A percentile compares a stretch with the other conserved stretches of the same genome.
Conservation (phyloP, 306 rosid species). For the Cucumis melo region DNA sequence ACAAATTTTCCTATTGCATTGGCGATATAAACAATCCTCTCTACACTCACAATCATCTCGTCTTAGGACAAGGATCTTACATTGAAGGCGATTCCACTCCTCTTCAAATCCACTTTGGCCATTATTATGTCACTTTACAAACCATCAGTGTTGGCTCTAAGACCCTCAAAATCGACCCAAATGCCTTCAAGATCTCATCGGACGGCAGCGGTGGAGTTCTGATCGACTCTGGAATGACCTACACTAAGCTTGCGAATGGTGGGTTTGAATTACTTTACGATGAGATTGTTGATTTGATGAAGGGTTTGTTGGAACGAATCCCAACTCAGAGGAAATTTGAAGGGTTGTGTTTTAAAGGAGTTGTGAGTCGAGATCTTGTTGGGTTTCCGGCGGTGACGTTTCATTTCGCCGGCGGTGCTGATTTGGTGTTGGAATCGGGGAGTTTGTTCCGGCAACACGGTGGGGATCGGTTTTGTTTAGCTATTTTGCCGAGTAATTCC, state of each 20-base stretch:
- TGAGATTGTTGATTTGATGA: neutral
- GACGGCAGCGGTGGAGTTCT: neutral
- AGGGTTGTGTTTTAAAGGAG: slow-evolving; percentile 1
- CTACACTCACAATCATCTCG: neutral
- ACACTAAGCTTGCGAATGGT: neutral
- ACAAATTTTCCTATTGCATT: slow-evolving; percentile 10
- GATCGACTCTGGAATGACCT: slow-evolving; percentile 7
- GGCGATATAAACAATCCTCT: neutral
- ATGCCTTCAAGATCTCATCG: neutral
- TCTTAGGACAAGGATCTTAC: neutral
- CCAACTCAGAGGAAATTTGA: neutral
- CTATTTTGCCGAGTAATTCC: neutral
- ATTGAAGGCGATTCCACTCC: slow-evolving; percentile 4
- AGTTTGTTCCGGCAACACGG: slow-evolving; percentile 6
- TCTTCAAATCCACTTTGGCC: neutral
- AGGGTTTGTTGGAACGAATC: neutral
- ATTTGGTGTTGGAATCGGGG: neutral
- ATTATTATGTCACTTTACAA: neutral
- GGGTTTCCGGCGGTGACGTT: neutral
- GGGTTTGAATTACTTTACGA: neutral
- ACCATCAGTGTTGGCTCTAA: neutral
- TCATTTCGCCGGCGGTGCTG: slow-evolving; percentile 5
- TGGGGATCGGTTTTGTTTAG: slow-evolving; percentile 3
- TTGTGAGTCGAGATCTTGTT: neutral
- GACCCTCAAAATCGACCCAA: neutral